phyloP scores from a whole-genome alignment of 106 monocot species.

The Platanthera zijinensis region DNA sequence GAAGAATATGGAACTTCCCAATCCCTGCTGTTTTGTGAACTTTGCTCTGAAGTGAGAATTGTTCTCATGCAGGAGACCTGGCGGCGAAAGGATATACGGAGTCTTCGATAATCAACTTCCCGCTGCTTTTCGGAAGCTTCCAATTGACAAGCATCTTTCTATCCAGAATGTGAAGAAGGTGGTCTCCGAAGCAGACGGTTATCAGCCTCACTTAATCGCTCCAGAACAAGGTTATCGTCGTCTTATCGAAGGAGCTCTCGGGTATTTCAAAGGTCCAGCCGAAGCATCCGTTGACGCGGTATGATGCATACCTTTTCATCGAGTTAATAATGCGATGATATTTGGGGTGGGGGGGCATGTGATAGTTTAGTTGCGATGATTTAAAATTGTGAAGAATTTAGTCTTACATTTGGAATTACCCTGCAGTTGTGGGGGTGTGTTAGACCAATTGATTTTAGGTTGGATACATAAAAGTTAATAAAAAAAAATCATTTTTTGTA shows the following conservation, averaged over 20 bases:
- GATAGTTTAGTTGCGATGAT: too few relatives aligned
- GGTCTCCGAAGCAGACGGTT: constrained; percentile 67
- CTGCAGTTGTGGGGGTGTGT: too few relatives aligned
- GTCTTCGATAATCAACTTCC: constrained; percentile 77
- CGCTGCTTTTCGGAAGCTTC: constrained; percentile 56
- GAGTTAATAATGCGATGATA: too few relatives aligned
- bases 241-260: constrained; percentile 50
- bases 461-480: too few relatives aligned
- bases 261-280: constrained; percentile 54
- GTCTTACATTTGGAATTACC: too few relatives aligned
- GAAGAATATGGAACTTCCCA: neutral
- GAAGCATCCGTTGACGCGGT: constrained; percentile 72
- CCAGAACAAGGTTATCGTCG: constrained; percentile 77
- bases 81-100: constrained; percentile 69
- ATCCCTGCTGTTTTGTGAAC: neutral
- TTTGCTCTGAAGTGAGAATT: neutral
- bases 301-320: constrained; percentile 6
- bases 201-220: constrained; percentile 75
- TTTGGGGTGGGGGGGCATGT: too few relatives aligned
- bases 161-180: constrained; percentile 70
- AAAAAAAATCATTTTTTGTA: too few relatives aligned
- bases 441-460: too few relatives aligned
- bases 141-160: constrained; percentile 53
- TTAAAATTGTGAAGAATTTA: too few relatives aligned
- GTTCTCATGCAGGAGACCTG: constrained; percentile 43